Conservation (phyloP, 305 asterid species). For the Salvia sclarea region DNA sequence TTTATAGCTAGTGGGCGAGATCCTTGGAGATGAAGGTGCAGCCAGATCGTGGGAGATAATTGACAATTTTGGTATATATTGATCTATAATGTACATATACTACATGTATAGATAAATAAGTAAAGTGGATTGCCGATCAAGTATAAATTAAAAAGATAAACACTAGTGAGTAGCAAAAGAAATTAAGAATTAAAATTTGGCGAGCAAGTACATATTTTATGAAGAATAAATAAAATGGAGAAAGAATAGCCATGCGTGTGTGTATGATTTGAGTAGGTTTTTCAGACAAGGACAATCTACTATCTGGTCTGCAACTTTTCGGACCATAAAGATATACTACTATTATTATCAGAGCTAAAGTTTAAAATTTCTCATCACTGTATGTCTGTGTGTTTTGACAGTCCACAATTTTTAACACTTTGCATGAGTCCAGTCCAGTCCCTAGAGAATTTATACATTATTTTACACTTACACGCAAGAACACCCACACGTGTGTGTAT, state of each 20-base stretch:
- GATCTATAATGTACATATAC: too few relatives aligned
- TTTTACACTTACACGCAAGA: neutral
- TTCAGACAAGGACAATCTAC: constrained; percentile 47
- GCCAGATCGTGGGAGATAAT: too few relatives aligned
- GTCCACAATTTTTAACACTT: constrained; percentile 13
- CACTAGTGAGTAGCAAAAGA: too few relatives aligned
- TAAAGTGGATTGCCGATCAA: too few relatives aligned
- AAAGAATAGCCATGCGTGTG: constrained; percentile 44
- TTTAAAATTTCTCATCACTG: constrained; percentile 25
- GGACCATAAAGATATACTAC: constrained; percentile 23
- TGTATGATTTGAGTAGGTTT: constrained; percentile 30
- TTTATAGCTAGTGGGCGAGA: too few relatives aligned
- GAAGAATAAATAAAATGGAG: neutral
- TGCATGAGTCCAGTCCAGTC: constrained; percentile 10
- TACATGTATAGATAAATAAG: too few relatives aligned
- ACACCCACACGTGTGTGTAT: neutral
- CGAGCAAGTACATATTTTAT: too few relatives aligned
- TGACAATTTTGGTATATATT: too few relatives aligned
- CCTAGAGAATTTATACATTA: neutral
- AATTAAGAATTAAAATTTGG: too few relatives aligned
- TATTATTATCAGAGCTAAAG: neutral
- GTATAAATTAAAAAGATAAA: too few relatives aligned
- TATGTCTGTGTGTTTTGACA: constrained; percentile 27
- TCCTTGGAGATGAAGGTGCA: too few relatives aligned
- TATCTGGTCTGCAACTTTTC: constrained; percentile 42